These are phyloP conservation scores for Geotrichum citri-aurantii DNA, from an alignment of 1,139 yeast species.

Conservation along the genomic window DNA sequence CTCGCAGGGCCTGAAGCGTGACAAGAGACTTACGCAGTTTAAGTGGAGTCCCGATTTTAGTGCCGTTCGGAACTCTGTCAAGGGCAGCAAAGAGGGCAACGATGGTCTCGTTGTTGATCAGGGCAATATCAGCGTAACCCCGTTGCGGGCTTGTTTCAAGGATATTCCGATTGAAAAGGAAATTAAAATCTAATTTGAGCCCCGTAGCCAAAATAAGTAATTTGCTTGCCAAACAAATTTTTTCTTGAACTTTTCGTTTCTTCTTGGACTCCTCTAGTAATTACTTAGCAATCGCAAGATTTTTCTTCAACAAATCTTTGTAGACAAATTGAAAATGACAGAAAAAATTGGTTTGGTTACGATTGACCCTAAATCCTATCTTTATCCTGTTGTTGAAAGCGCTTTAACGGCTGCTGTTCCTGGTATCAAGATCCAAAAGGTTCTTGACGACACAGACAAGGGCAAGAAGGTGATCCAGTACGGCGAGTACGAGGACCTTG, in stretches of 20 bases:
- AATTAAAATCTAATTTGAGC: slow-evolving; percentile 35
- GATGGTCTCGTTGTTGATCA: slow-evolving; percentile 45
- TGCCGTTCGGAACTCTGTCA: slow-evolving; percentile 57
- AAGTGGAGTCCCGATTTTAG: slow-evolving; percentile 82
- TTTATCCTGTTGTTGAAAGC: slow-evolving; percentile 49
- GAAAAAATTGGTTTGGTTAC: slow-evolving; percentile 23
- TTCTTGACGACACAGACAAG: slow-evolving; percentile 15
- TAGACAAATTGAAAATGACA: neutral
- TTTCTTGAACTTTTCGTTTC: neutral
- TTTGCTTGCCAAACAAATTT: neutral
- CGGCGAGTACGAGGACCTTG: slow-evolving; percentile 85
- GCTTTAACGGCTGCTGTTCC: slow-evolving; percentile 37
- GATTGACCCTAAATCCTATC: slow-evolving; percentile 44
- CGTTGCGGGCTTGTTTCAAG: slow-evolving; percentile 69
- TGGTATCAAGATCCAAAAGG: neutral
- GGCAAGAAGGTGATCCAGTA: slow-evolving; percentile 54
- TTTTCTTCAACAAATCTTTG: neutral
- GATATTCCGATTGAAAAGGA: slow-evolving; percentile 56
- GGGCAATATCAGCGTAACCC: slow-evolving; percentile 62
- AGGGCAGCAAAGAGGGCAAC: slow-evolving; percentile 44
- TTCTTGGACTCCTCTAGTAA: neutral
- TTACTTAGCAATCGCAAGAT: slow-evolving; percentile 1
- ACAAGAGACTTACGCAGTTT: slow-evolving; percentile 39
- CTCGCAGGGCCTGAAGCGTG: slow-evolving; percentile 15
- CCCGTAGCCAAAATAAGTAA: slow-evolving; percentile 9